Conservation (phyloP, 352 stramenopile genomes). For the Phytophthora cactorum region DNA sequence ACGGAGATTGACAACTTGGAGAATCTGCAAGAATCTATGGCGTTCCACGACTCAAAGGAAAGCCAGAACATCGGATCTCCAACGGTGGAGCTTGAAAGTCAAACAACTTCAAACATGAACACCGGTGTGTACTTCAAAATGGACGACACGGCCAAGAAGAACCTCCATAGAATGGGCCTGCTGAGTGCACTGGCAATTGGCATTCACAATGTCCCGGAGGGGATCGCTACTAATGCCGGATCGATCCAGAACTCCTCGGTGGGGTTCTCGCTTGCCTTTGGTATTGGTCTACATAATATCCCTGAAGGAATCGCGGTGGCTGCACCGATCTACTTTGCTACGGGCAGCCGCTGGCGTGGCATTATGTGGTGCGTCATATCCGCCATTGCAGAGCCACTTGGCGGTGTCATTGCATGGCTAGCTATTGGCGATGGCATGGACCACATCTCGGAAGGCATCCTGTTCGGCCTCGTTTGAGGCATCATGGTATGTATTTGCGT, state of each 20-base stretch:
- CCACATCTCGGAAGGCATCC: slow-evolving; percentile 69
- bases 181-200: slow-evolving; percentile 93
- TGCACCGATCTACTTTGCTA: slow-evolving; percentile 97
- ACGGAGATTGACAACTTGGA: slow-evolving; percentile 21
- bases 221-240: slow-evolving; percentile 94
- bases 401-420: slow-evolving; percentile 81
- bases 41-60: slow-evolving; percentile 28
- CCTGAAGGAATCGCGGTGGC: slow-evolving; percentile 95
- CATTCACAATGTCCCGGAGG: slow-evolving; percentile 97
- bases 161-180: slow-evolving; percentile 87
- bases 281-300: slow-evolving; percentile 97
- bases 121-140: slow-evolving; percentile 32
- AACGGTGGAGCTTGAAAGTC: slow-evolving; percentile 29
- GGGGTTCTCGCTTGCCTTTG: slow-evolving; percentile 89
- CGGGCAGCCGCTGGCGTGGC: slow-evolving; percentile 89
- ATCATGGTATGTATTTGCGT: slow-evolving; percentile 95
- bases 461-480: slow-evolving; percentile 93
- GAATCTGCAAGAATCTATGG: slow-evolving; percentile 30
- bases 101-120: slow-evolving; percentile 24
- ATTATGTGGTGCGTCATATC: slow-evolving; percentile 94
- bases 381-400: slow-evolving; percentile 91
- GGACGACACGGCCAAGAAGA: slow-evolving; percentile 37
- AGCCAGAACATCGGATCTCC: slow-evolving; percentile 5
- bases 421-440: slow-evolving; percentile 81
- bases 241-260: slow-evolving; percentile 89